These are phyloP conservation scores for Leishmania martiniquensis DNA, from an alignment of 208 protist genomes.

Conservation along the genomic window DNA sequence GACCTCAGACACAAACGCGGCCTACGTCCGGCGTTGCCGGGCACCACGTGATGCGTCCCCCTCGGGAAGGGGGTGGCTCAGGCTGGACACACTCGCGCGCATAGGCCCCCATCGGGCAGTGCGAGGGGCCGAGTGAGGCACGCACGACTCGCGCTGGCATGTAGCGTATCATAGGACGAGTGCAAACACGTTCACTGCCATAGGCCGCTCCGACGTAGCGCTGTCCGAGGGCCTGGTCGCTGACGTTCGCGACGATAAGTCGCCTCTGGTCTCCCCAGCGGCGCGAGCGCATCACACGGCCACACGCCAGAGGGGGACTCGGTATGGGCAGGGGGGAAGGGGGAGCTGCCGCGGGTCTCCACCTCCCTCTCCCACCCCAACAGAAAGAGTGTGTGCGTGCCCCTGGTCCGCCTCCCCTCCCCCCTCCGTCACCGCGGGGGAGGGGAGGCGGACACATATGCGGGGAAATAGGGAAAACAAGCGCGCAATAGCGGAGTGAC, in stretches of 20 bases:
- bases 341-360: background rate
- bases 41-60: too few species aligned
- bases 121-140: background rate
- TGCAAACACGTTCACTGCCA: background rate
- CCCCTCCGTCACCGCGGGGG: too few species aligned
- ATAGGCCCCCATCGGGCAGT: background rate
- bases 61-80: too few species aligned
- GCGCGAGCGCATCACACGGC: background rate
- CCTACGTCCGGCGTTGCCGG: too few species aligned
- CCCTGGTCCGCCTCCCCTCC: too few species aligned
- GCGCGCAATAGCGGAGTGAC: background rate
- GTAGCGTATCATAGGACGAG: background rate
- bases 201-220: background rate
- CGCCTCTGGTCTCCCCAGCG: too few species aligned
- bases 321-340: background rate
- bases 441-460: background rate
- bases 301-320: background rate
- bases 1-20: background rate
- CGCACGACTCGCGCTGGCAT: background rate
- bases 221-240: background rate
- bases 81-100: too few species aligned
- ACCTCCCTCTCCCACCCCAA: background rate
- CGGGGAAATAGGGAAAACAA: background rate
- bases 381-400: too few species aligned
- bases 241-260: background rate